phyloP scores from a whole-genome alignment of 108 stramenopile genomes.

The Nitzschia putrida region DNA sequence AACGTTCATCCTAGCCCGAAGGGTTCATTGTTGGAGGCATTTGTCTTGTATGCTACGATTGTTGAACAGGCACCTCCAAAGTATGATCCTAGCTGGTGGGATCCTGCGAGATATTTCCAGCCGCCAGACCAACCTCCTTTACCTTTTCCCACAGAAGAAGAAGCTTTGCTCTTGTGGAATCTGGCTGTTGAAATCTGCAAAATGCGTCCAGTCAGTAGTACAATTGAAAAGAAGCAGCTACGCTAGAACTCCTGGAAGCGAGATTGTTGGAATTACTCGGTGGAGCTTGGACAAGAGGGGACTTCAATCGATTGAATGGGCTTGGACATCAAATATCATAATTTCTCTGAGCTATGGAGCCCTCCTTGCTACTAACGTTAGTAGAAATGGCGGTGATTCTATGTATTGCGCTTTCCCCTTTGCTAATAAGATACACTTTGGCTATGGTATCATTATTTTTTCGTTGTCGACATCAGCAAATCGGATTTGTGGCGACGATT shows the following conservation, averaged over 20 bases:
- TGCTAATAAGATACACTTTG: no score
- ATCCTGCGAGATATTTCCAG: constrained; percentile 38
- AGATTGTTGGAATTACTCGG: no score
- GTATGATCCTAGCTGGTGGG: constrained; percentile 43
- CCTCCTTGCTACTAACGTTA: no score
- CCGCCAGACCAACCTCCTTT: constrained; percentile 34
- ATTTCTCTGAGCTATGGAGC: not conserved
- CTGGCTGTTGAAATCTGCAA: constrained; percentile 34
- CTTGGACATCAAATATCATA: not conserved
- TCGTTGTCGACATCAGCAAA: no score
- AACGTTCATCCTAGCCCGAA: constrained; percentile 76
- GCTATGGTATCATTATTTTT: no score
- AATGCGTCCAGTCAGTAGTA: not conserved
- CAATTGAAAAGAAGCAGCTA: not conserved
- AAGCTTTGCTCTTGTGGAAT: constrained; percentile 47
- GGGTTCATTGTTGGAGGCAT: constrained; percentile 71
- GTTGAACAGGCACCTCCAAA: constrained; percentile 32
- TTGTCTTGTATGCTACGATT: constrained; percentile 61
- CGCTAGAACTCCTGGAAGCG: not conserved
- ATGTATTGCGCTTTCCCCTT: no score
- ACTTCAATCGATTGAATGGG: not conserved
- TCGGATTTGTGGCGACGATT: no score
- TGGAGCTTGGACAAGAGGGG: no score
- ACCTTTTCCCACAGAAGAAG: constrained; percentile 52
- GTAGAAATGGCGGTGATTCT: no score